These are phyloP conservation scores for Phalaenopsis equestris DNA, from an alignment of 106 monocot species.

Conservation along the genomic window DNA sequence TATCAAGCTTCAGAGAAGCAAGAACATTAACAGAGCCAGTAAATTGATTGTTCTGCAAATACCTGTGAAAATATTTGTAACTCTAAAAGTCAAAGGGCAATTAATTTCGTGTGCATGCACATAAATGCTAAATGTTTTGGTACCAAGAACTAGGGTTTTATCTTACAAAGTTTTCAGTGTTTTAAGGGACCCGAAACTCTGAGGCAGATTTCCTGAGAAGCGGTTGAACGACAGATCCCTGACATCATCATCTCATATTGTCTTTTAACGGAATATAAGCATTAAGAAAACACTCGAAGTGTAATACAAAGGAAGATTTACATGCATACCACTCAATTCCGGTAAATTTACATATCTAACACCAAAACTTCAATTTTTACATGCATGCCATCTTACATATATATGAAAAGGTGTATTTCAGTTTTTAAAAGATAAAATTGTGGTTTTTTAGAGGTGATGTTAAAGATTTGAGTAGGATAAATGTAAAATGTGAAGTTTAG, in stretches of 20 bases:
- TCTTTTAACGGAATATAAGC: background rate
- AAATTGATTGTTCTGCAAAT: conserved; percentile 88
- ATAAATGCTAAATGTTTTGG: background rate
- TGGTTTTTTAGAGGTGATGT: too few relatives aligned
- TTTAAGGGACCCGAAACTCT: conserved; percentile 59
- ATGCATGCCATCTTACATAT: too few relatives aligned
- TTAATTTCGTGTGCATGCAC: background rate
- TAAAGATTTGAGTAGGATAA: too few relatives aligned
- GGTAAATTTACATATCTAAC: background rate
- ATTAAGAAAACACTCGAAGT: background rate
- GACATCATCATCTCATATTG: conserved; percentile 26
- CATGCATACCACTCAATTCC: too few relatives aligned
- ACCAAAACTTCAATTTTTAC: too few relatives aligned
- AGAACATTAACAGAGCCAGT: conserved; percentile 72
- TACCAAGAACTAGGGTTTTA: background rate
- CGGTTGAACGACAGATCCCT: conserved; percentile 92
- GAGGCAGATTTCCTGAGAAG: conserved; percentile 79
- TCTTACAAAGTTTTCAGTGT: conserved; percentile 74
- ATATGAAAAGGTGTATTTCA: too few relatives aligned
- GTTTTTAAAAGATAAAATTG: too few relatives aligned
- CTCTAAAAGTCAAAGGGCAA: background rate
- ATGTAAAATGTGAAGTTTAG: too few relatives aligned
- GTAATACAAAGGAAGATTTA: background rate
- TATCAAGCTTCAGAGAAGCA: conserved; percentile 56
- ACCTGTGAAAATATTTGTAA: conserved; percentile 25